Conservation (phyloP, 1,284 basidiomycete species). For the Ceratobasidium sp. region DNA sequence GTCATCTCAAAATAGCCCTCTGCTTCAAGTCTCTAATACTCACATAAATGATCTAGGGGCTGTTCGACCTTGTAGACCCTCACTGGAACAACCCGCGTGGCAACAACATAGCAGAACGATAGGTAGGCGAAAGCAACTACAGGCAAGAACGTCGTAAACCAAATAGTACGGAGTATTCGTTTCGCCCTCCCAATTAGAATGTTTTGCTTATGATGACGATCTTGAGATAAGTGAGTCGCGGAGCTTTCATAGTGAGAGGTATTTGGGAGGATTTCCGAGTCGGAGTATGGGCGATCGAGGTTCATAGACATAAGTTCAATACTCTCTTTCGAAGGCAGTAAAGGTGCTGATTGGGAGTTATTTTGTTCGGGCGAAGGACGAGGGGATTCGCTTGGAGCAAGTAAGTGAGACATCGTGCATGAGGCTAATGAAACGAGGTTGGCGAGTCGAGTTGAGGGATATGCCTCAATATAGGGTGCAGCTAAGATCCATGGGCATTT, state of each 20-base stretch:
- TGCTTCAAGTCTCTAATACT: background rate
- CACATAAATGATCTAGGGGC: conserved; percentile 28
- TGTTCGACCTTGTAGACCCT: conserved; percentile 15
- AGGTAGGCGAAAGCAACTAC: conserved; percentile 16
- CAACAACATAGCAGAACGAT: conserved; percentile 28
- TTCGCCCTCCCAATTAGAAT: background rate
- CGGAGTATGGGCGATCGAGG: background rate
- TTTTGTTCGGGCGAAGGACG: background rate
- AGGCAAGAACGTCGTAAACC: conserved; percentile 31
- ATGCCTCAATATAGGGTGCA: too few species aligned
- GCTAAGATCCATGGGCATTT: too few species aligned
- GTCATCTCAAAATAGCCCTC: background rate
- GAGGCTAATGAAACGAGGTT: too few species aligned
- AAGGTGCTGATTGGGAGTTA: background rate
- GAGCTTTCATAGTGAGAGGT: background rate
- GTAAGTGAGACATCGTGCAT: conserved; percentile 36
- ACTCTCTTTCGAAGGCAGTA: conserved; percentile 24
- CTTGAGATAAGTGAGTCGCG: conserved; percentile 21
- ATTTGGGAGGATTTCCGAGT: background rate
- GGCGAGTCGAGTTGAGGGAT: too few species aligned
- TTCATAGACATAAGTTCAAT: conserved; percentile 11
- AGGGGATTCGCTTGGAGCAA: conserved; percentile 4
- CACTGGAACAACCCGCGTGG: conserved; percentile 25
- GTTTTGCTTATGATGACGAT: background rate
- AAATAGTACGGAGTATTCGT: conserved; percentile 7